A percentile compares a stretch with the other conserved stretches of the same genome.
Evolutionary conservation across 2,329 filamentous ascomycete species (phyloP).

Genomic region (Ceratocystis cacaofunesta): DNA sequence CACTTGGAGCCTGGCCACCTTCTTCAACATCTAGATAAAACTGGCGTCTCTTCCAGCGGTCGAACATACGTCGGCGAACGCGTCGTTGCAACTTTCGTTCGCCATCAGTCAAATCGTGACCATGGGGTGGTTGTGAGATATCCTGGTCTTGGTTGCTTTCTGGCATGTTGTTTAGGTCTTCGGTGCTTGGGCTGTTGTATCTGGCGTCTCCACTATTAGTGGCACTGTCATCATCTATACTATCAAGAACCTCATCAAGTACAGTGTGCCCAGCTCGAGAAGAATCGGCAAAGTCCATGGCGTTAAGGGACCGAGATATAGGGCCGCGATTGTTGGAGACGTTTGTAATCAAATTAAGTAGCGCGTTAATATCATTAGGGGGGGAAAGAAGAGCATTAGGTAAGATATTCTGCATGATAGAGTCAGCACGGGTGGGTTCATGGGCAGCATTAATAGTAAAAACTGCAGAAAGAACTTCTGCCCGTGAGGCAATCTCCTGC

Average conservation of each 20-base stretch:
- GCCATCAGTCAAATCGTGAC: neutral
- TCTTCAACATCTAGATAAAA: constrained; percentile 83
- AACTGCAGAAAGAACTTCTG: constrained; percentile 43
- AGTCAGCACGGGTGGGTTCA: constrained; percentile 6
- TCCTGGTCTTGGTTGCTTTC: neutral
- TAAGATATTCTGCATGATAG: constrained; percentile 8
- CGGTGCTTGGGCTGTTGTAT: neutral
- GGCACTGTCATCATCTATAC: neutral
- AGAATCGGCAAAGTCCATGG: neutral
- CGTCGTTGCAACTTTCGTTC: constrained; percentile 1
- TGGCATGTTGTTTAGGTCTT: neutral
- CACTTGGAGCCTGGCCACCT: constrained; percentile 38
- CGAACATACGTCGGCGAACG: constrained; percentile 42
- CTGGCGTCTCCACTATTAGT: neutral
- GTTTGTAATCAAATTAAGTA: constrained; percentile 12
- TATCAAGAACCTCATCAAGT: neutral
- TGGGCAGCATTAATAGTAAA: constrained; percentile 25
- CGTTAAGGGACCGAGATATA: neutral
- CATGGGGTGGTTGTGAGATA: neutral
- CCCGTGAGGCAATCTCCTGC: constrained; percentile 44
- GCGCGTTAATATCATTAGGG: constrained; percentile 9
- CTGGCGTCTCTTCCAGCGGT: constrained; percentile 60
- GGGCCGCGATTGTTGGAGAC: neutral
- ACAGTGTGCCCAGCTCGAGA: neutral
- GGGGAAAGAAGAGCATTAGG: constrained; percentile 22